Evolutionary conservation across 371 early-diverging fungal species (phyloP).

Genomic region (Mortierella sp.): DNA sequence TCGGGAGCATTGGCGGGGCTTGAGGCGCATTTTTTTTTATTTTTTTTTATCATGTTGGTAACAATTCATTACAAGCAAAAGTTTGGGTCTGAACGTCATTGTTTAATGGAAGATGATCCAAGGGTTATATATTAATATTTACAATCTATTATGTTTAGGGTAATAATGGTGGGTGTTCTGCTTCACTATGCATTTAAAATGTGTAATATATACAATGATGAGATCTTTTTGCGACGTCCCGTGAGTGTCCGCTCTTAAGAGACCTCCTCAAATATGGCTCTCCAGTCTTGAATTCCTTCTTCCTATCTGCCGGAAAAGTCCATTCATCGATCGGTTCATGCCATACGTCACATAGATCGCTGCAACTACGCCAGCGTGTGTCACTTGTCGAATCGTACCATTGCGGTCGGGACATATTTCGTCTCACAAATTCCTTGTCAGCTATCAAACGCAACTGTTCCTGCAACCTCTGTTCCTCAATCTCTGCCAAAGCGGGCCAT

Average conservation of each 20-base stretch:
- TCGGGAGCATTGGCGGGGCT: too few relatives aligned
- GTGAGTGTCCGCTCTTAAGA: not conserved
- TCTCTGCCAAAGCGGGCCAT: not conserved
- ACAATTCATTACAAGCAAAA: too few relatives aligned
- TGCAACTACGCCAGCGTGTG: not conserved
- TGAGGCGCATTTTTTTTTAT: too few relatives aligned
- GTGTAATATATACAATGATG: too few relatives aligned
- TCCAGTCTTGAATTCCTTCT: not conserved
- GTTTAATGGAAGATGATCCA: too few relatives aligned
- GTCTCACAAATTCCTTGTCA: not conserved
- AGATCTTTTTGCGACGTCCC: too few relatives aligned
- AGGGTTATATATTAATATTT: too few relatives aligned
- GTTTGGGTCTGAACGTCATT: too few relatives aligned
- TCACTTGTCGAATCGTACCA: not conserved
- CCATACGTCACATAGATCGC: not conserved
- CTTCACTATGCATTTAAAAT: too few relatives aligned
- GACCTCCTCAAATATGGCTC: not conserved
- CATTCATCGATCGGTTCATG: not conserved
- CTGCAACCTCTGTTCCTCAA: not conserved
- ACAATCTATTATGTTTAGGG: too few relatives aligned
- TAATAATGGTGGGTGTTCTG: too few relatives aligned
- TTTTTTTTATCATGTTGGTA: too few relatives aligned
- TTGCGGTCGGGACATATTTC: not conserved
- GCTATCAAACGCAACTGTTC: not conserved
- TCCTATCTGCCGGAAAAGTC: not conserved